These are phyloP conservation scores for Rhodotorula sp. DNA, from an alignment of 1,284 basidiomycete species.

Conservation along the genomic window DNA sequence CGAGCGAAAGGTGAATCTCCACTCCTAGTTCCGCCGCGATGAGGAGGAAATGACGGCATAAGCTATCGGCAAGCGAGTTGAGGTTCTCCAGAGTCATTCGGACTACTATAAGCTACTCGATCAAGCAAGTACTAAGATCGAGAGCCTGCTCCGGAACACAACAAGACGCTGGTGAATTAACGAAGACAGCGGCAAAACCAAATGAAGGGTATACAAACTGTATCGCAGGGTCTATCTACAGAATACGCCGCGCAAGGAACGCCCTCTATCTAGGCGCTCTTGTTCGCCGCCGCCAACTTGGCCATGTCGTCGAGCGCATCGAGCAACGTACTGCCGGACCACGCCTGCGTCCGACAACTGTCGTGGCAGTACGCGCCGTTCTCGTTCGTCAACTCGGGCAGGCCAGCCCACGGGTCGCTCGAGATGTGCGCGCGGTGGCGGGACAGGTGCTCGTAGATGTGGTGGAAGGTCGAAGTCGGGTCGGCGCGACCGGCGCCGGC, in stretches of 20 bases:
- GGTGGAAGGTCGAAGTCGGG: slow-evolving; percentile 68
- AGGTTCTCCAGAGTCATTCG: too few relatives aligned
- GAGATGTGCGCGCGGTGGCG: slow-evolving; percentile 69
- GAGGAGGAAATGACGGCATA: too few relatives aligned
- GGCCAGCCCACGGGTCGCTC: slow-evolving; percentile 79
- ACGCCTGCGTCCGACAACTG: slow-evolving; percentile 87
- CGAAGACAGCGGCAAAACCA: too few relatives aligned
- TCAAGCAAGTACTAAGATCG: too few relatives aligned
- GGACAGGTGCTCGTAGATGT: slow-evolving; percentile 71
- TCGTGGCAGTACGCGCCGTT: slow-evolving; percentile 76
- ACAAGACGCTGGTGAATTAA: too few relatives aligned
- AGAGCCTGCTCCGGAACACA: too few relatives aligned
- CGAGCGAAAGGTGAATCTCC: too few relatives aligned
- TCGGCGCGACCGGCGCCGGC: slow-evolving; percentile 62
- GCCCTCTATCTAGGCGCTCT: not conserved
- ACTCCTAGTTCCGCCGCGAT: too few relatives aligned
- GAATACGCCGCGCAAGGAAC: not conserved
- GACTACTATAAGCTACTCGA: too few relatives aligned
- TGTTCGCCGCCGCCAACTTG: not conserved
- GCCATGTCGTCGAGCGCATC: slow-evolving; percentile 37
- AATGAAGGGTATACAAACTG: too few relatives aligned
- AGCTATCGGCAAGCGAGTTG: too few relatives aligned
- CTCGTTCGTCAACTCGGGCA: slow-evolving; percentile 69
- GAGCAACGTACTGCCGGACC: slow-evolving; percentile 53
- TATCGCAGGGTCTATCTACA: not conserved